Conservation (phyloP, 768 basidiomycete genomes). For the Hypholoma sublateritium region DNA sequence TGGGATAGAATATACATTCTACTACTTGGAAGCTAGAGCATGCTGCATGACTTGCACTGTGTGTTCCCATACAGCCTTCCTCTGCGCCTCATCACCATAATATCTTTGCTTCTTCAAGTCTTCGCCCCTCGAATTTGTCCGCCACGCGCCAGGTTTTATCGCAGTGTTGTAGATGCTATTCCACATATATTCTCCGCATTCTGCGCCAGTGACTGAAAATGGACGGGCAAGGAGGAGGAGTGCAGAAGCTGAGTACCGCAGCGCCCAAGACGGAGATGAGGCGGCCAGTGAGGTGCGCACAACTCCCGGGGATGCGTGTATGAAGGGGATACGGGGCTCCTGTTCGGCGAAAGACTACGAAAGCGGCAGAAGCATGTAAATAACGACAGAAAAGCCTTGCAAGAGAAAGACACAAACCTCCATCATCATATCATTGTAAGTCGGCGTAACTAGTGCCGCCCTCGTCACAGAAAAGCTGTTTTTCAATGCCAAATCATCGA, state of each 20-base stretch:
- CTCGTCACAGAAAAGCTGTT: slow-evolving; percentile 37
- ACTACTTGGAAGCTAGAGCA: slow-evolving; percentile 4
- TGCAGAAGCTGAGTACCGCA: slow-evolving; percentile 21
- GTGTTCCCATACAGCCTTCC: slow-evolving; percentile 38
- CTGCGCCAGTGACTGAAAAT: slow-evolving; percentile 21
- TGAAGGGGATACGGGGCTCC: slow-evolving; percentile 33
- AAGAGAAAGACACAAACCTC: slow-evolving; percentile 33
- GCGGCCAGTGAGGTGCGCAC: slow-evolving; percentile 34
- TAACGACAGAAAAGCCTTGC: not conserved
- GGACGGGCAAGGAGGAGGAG: slow-evolving; percentile 22
- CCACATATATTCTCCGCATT: slow-evolving; percentile 41
- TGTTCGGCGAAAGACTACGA: slow-evolving; percentile 31
- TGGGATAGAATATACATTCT: no score
- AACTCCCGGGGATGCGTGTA: slow-evolving; percentile 36
- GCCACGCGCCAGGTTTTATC: slow-evolving; percentile 26
- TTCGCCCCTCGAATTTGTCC: slow-evolving; percentile 33
- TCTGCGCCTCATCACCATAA: slow-evolving; percentile 34
- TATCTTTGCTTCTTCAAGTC: slow-evolving; percentile 35
- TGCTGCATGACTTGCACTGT: slow-evolving; percentile 15
- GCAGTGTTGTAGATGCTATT: slow-evolving; percentile 26
- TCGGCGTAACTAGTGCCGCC: slow-evolving; percentile 33
- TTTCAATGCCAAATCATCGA: slow-evolving; percentile 53
- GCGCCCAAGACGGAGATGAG: slow-evolving; percentile 23
- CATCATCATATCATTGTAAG: slow-evolving; percentile 56
- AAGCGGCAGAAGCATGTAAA: not conserved